Conservation (phyloP, 352 stramenopile species). For the Globisporangium camurandrum region DNA sequence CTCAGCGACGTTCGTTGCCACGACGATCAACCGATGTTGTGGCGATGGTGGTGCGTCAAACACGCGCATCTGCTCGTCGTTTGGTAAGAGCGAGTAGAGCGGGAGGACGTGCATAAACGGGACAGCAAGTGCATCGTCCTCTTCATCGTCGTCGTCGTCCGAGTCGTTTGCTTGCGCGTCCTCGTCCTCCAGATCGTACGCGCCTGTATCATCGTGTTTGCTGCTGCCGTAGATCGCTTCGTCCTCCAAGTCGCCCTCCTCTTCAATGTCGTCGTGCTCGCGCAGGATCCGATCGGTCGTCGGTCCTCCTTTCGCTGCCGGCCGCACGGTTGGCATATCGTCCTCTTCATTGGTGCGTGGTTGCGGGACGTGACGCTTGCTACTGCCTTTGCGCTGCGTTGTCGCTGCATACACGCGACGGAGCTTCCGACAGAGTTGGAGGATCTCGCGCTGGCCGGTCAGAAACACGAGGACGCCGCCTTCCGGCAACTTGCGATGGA, state of each 20-base stretch:
- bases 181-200: slow-evolving; percentile 44
- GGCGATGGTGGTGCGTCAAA: slow-evolving; percentile 84
- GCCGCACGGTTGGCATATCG: neutral
- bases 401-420: slow-evolving; percentile 31
- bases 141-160: slow-evolving; percentile 80
- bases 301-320: slow-evolving; percentile 12
- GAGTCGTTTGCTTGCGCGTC: slow-evolving; percentile 44
- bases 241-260: slow-evolving; percentile 70
- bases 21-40: slow-evolving; percentile 91
- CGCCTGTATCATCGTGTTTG: slow-evolving; percentile 30
- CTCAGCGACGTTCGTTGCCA: slow-evolving; percentile 98
- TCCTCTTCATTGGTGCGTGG: slow-evolving; percentile 20
- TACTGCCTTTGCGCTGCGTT: slow-evolving; percentile 1
- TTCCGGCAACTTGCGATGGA: slow-evolving; percentile 96
- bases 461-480: slow-evolving; percentile 98
- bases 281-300: slow-evolving; percentile 57
- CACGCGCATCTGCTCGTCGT: slow-evolving; percentile 92
- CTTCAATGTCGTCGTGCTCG: slow-evolving; percentile 80
- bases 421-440: slow-evolving; percentile 81
- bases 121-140: slow-evolving; percentile 52
- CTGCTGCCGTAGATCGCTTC: slow-evolving; percentile 45
- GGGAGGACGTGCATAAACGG: slow-evolving; percentile 91
- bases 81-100: slow-evolving; percentile 95
- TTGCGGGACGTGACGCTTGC: slow-evolving; percentile 27
- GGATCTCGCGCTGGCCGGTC: slow-evolving; percentile 95